Percentiles rank a stretch among this genome's conserved stretches.
Evolutionary conservation across 2,329 filamentous ascomycete genomes (phyloP).

Genomic region (Claviceps maximensis): DNA sequence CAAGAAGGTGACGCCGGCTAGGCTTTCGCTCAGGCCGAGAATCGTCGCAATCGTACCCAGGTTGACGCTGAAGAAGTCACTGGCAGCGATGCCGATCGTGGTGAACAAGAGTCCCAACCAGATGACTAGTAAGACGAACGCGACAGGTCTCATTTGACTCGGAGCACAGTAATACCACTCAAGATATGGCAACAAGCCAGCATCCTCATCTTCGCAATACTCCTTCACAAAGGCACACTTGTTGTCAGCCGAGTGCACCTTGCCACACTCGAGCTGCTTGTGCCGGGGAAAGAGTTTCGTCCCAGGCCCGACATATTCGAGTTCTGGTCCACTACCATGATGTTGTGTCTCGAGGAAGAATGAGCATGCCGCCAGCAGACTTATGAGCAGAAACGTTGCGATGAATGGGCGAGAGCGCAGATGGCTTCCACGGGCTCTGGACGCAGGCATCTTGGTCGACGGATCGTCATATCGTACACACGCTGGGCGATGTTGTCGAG

Average conservation of each 20-base stretch:
- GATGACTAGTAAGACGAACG: slow-evolving; percentile 62
- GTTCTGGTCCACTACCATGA: slow-evolving; percentile 2
- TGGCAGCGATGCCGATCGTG: slow-evolving; percentile 93
- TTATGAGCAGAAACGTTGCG: slow-evolving; percentile 32
- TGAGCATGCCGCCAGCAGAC: slow-evolving; percentile 31
- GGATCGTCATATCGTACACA: slow-evolving; percentile 8
- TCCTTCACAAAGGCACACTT: slow-evolving; percentile 75
- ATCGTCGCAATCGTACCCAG: slow-evolving; percentile 83
- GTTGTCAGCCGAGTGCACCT: slow-evolving; percentile 64
- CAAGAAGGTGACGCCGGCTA: slow-evolving; percentile 91
- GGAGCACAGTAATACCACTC: slow-evolving; percentile 81
- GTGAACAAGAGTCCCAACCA: slow-evolving; percentile 90
- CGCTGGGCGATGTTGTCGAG: not conserved
- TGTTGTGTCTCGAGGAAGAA: slow-evolving; percentile 18
- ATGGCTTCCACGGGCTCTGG: slow-evolving; percentile 19
- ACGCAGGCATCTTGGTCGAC: slow-evolving; percentile 8
- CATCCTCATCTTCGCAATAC: slow-evolving; percentile 80
- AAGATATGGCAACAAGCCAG: slow-evolving; percentile 79
- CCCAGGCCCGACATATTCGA: not conserved
- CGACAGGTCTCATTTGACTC: slow-evolving; percentile 53
- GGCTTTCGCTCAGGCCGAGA: slow-evolving; percentile 85
- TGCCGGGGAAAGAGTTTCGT: slow-evolving; percentile 13
- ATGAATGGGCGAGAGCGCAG: slow-evolving; percentile 37
- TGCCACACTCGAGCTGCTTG: slow-evolving; percentile 48
- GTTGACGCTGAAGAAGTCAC: slow-evolving; percentile 97